Conservation (phyloP, 108 stramenopile genomes). For the Discostella stelligeroides region DNA sequence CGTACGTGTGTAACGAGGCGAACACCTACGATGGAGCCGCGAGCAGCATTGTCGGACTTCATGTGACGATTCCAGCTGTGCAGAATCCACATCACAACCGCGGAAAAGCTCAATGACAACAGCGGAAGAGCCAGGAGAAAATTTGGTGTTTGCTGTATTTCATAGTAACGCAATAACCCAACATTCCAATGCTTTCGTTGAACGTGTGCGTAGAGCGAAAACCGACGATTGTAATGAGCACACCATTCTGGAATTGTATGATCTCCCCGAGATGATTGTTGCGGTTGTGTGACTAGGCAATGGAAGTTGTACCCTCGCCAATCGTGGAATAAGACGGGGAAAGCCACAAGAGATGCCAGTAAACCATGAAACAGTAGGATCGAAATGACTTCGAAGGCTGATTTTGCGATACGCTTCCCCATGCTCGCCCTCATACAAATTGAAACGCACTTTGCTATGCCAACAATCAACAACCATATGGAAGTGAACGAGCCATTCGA, state of each 20-base stretch:
- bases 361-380: slow-evolving; percentile 23
- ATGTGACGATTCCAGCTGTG: slow-evolving; percentile 48
- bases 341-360: slow-evolving; percentile 40
- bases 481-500: slow-evolving; percentile 80
- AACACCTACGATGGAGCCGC: not conserved
- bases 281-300: slow-evolving; percentile 19
- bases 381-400: slow-evolving; percentile 3
- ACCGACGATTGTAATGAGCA: slow-evolving; percentile 28
- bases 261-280: not conserved
- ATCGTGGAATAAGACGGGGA: slow-evolving; percentile 68
- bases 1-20: not conserved
- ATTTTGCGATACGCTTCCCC: not conserved
- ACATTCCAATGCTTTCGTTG: slow-evolving; percentile 90
- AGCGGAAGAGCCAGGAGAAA: slow-evolving; percentile 80
- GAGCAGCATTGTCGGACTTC: not conserved
- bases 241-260: slow-evolving; percentile 50
- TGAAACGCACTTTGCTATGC: slow-evolving; percentile 44
- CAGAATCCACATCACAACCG: slow-evolving; percentile 62
- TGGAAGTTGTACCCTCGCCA: slow-evolving; percentile 54
- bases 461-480: slow-evolving; percentile 61
- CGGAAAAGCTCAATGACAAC: slow-evolving; percentile 46
- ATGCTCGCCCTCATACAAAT: slow-evolving; percentile 1
- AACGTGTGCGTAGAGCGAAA: slow-evolving; percentile 78
- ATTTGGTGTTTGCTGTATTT: slow-evolving; percentile 83
- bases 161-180: slow-evolving; percentile 78